phyloP scores from a whole-genome alignment of 1,284 basidiomycete genomes.

The Naganishia albida region DNA sequence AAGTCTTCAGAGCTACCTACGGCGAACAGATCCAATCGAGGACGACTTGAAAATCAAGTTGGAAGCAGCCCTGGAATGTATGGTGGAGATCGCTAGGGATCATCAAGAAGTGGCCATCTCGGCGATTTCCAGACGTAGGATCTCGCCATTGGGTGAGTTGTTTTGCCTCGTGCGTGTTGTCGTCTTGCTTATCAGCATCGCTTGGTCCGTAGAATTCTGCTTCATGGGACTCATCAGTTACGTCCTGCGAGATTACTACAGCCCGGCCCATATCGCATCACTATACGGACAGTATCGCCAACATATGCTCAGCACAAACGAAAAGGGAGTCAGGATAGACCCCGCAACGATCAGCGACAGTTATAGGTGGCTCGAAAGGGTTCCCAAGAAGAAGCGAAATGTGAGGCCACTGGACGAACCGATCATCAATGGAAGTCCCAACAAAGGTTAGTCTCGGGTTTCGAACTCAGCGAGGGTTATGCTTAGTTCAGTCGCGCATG shows the following conservation, averaged over 20 bases:
- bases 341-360: neutral
- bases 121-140: slow-evolving; percentile 33
- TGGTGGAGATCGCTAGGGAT: slow-evolving; percentile 41
- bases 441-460: neutral
- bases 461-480: too few relatives aligned
- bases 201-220: slow-evolving; percentile 42
- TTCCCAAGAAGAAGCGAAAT: slow-evolving; percentile 16
- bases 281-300: slow-evolving; percentile 12
- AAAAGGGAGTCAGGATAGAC: neutral
- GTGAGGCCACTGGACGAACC: neutral
- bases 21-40: slow-evolving; percentile 23
- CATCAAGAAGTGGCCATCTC: slow-evolving; percentile 41
- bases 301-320: slow-evolving; percentile 9
- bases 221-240: slow-evolving; percentile 44
- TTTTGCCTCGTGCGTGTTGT: neutral
- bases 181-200: neutral
- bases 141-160: slow-evolving; percentile 48
- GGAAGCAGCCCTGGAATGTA: slow-evolving; percentile 37
- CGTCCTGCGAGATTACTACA: slow-evolving; percentile 39
- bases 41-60: slow-evolving; percentile 24
- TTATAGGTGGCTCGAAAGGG: slow-evolving; percentile 23
- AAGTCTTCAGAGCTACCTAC: slow-evolving; percentile 6
- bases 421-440: neutral
- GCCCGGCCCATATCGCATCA: slow-evolving; percentile 38
- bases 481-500: too few relatives aligned